Evolutionary conservation across 176 grass and related monocot species (phyloP).

Genomic region (Oryza longistaminata): DNA sequence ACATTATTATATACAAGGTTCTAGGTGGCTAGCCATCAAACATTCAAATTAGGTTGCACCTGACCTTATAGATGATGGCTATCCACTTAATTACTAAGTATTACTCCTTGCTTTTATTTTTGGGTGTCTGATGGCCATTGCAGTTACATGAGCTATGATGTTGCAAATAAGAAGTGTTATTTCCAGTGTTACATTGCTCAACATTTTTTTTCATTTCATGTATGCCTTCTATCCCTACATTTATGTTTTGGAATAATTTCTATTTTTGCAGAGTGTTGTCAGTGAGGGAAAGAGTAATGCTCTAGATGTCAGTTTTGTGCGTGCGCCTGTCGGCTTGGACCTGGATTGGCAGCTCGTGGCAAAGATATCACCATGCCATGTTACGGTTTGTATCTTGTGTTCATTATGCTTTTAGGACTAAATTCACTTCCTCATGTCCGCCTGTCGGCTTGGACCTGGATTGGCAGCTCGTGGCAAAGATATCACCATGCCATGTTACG

Average conservation of each 20-base stretch:
- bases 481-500: conserved; percentile 95
- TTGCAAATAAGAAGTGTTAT: conserved; percentile 14
- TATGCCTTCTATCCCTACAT: not conserved
- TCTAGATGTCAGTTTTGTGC: conserved; percentile 87
- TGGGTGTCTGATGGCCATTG: not conserved
- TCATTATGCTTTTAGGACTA: not conserved
- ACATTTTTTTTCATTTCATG: not conserved
- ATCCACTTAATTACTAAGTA: not conserved
- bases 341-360: conserved; percentile 87
- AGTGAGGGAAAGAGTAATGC: conserved; percentile 57
- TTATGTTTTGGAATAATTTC: conserved; percentile 14
- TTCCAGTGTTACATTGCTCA: not conserved
- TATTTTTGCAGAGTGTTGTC: conserved; percentile 65
- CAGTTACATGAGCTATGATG: conserved; percentile 4
- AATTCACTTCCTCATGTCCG: not conserved
- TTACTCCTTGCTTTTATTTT: not conserved
- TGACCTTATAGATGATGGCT: conserved; percentile 4
- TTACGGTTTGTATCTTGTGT: conserved; percentile 67
- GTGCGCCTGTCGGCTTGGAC: conserved; percentile 64
- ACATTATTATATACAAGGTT: conserved; percentile 17
- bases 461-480: conserved; percentile 85
- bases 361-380: conserved; percentile 93
- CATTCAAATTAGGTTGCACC: not conserved
- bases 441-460: conserved; percentile 76
- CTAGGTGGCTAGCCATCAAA: conserved; percentile 12